Percentiles rank a stretch among this genome's conserved stretches.
Conservation (phyloP, 2,329 filamentous ascomycete genomes). For the Penicillium sclerotigenum region DNA sequence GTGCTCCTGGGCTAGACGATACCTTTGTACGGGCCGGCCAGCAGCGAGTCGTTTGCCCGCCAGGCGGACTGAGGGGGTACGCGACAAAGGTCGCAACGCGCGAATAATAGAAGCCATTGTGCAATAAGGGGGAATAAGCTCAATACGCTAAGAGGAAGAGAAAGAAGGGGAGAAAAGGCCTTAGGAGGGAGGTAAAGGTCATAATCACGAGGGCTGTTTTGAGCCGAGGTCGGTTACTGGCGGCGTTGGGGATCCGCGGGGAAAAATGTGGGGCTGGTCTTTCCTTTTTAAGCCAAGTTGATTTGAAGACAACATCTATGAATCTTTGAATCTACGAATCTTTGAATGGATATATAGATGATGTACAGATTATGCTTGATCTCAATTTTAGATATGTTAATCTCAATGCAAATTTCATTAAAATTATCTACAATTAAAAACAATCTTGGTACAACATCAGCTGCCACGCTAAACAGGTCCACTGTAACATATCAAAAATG, state of each 20-base stretch:
- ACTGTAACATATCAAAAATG: background rate
- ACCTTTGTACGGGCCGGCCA: constrained; percentile 44
- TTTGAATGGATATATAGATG: too few relatives aligned
- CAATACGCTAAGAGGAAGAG: constrained; percentile 1
- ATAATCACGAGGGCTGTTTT: constrained; percentile 19
- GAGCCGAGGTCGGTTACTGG: constrained; percentile 25
- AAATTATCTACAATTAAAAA: background rate
- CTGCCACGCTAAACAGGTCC: background rate
- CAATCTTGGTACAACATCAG: background rate
- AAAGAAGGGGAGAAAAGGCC: background rate
- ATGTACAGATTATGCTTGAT: too few relatives aligned
- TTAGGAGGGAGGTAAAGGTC: background rate
- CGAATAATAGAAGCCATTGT: constrained; percentile 51
- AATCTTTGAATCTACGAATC: too few relatives aligned
- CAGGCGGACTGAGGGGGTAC: constrained; percentile 40
- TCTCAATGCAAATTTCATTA: too few relatives aligned
- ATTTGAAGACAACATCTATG: background rate
- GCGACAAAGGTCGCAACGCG: constrained; percentile 46
- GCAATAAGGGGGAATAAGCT: constrained; percentile 8
- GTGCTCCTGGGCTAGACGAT: constrained; percentile 1
- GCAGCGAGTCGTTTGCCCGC: constrained; percentile 38
- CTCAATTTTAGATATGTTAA: background rate
- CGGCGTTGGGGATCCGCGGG: constrained; percentile 23
- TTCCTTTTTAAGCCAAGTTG: constrained; percentile 1
- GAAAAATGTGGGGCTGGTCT: constrained; percentile 15